phyloP scores from a whole-genome alignment of 352 stramenopile genomes.

The Phytophthora europaea region DNA sequence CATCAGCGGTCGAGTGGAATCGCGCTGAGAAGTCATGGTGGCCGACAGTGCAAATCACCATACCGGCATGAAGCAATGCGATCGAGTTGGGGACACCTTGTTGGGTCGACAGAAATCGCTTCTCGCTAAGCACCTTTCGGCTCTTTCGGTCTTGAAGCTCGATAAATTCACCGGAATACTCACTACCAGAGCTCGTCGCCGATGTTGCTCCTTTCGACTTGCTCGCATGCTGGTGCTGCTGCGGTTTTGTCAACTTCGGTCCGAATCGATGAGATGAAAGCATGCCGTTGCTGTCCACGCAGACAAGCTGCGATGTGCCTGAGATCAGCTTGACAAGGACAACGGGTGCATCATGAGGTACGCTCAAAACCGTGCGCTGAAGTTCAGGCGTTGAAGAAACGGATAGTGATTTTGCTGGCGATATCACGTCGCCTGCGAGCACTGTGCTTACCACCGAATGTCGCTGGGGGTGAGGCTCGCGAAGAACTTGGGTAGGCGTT shows the following conservation, averaged over 20 bases:
- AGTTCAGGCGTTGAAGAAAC: conserved; percentile 10
- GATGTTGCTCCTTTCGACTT: conserved; percentile 18
- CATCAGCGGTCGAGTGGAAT: conserved; percentile 80
- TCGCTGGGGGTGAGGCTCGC: conserved; percentile 80
- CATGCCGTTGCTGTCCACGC: conserved; percentile 74
- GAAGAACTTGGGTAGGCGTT: conserved; percentile 97
- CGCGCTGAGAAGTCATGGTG: conserved; percentile 83
- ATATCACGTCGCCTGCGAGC: not conserved
- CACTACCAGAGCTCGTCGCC: conserved; percentile 20
- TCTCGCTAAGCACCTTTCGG: conserved; percentile 61
- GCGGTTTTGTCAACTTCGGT: conserved; percentile 58
- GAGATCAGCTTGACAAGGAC: conserved; percentile 58
- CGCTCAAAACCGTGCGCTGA: conserved; percentile 35
- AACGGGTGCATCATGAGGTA: conserved; percentile 77
- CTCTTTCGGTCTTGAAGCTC: conserved; percentile 79
- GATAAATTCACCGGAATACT: conserved; percentile 51
- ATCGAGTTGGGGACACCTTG: conserved; percentile 37
- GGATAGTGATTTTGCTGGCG: conserved; percentile 5
- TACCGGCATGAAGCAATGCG: conserved; percentile 63
- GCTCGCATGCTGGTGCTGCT: conserved; percentile 42
- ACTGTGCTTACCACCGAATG: conserved; percentile 24
- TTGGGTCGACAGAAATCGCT: conserved; percentile 47
- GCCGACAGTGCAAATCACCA: conserved; percentile 72
- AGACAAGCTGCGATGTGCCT: conserved; percentile 65
- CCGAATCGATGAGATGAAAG: conserved; percentile 79